A percentile compares a stretch with the other conserved stretches of the same genome.
Conservation (phyloP, 2,329 filamentous ascomycete genomes). For the Gaeumannomyces sp. region DNA sequence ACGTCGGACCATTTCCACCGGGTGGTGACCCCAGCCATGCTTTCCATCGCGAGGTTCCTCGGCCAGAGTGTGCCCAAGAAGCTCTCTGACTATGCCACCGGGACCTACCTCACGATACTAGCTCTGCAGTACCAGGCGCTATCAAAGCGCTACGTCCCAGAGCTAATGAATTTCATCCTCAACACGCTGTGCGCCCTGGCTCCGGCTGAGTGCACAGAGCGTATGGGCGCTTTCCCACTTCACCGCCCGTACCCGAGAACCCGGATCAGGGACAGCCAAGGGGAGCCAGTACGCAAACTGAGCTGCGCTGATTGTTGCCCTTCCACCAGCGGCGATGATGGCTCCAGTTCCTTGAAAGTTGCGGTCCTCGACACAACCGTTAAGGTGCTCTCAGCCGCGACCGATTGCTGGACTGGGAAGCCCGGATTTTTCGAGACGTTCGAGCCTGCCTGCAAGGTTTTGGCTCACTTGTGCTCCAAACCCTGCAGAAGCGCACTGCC, state of each 20-base stretch:
- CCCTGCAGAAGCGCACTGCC: slow-evolving; percentile 46
- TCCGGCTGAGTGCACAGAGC: slow-evolving; percentile 42
- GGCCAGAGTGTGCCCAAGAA: slow-evolving; percentile 65
- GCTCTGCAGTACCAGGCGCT: slow-evolving; percentile 76
- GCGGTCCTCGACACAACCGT: slow-evolving; percentile 58
- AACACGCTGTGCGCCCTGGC: slow-evolving; percentile 66
- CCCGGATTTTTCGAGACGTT: slow-evolving; percentile 76
- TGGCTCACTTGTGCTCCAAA: slow-evolving; percentile 56
- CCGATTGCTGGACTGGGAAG: slow-evolving; percentile 68
- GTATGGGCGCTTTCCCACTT: slow-evolving; percentile 53
- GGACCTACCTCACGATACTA: slow-evolving; percentile 73
- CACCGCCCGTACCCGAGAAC: slow-evolving; percentile 48
- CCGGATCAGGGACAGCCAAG: slow-evolving; percentile 40
- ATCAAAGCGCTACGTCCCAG: slow-evolving; percentile 83
- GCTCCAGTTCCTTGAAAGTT: slow-evolving; percentile 36
- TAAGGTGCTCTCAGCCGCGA: slow-evolving; percentile 59
- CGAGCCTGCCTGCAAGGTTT: slow-evolving; percentile 50
- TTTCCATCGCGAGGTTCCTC: slow-evolving; percentile 78
- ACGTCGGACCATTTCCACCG: slow-evolving; percentile 97
- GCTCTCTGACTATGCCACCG: slow-evolving; percentile 62
- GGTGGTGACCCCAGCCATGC: slow-evolving; percentile 82
- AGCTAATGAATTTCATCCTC: slow-evolving; percentile 74
- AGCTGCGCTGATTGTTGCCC: slow-evolving; percentile 49
- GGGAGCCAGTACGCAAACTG: slow-evolving; percentile 43
- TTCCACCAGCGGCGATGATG: not conserved